Base-by-base conservation (phyloP, 176 grass and related monocot genomes). In the Musa itinerans region DNA sequence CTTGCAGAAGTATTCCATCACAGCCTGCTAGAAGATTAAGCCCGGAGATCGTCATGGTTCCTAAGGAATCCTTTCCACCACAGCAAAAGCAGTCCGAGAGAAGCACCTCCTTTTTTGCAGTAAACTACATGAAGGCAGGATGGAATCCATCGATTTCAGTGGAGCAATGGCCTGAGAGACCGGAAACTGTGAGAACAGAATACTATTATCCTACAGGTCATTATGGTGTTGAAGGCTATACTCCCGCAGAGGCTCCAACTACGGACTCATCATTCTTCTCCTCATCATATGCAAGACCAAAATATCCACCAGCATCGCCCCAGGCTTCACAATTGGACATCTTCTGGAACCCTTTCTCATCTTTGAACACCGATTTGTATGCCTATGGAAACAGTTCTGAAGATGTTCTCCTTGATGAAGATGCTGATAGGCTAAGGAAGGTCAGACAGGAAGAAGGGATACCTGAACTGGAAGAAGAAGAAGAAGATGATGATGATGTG, bases 361-460 rank as follows among this genome's bases (percentile, higher is more conserved):
- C 84, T 17, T 19, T 89, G 52, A 57, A 90, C 10, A 63, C 34
- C 74, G 71, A 48, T 34, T 81, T 64, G 69, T 87, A 21, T 73
- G 83, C 81, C 7, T 83, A 77, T 77, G 79, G 65, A 76, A 84
- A 52, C 57, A 76, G 78, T 83, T 81, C 83, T 65, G 86, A 94
- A 49, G 79, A 81, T 78, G 72, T 81, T 24, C 76, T 85, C 22
- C 85, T 75, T 27, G 91, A 99, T 22, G 88, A 94, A 79, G 90
- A 99, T 78, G 79, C 91, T 56, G 91, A 87, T 11, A 53, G 83
- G 54, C 82, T 99, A 56, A 89, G 92, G 72, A 83, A 53, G 74
- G 95, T 99, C 79, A 85, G 90, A 71, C 88, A 99, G 76, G 84
- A 90, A 82, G 94, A 99, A 85, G 95, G 90, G 16, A 99, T 99